A percentile compares a stretch with the other conserved stretches of the same genome.
Evolutionary conservation across 2,329 filamentous ascomycete genomes (phyloP).

Genomic region (Fusarium incarnatum): DNA sequence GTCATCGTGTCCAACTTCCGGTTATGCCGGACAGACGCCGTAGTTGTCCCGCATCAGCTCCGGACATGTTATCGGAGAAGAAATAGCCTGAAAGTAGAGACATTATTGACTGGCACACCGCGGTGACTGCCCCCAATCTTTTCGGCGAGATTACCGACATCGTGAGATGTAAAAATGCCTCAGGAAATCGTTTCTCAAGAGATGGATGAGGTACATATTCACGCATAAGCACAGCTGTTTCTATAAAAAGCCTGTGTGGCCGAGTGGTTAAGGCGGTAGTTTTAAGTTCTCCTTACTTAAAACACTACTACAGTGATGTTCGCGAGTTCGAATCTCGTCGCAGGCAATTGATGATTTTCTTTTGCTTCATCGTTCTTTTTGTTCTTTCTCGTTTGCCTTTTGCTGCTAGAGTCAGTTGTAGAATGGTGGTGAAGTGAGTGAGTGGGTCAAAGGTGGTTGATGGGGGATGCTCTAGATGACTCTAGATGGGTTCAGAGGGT

Average conservation of each 20-base stretch:
- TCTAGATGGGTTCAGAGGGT: too few relatives aligned
- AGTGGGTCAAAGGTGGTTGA: not conserved
- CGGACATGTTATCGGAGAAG: conserved; percentile 13
- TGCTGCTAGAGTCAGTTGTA: too few relatives aligned
- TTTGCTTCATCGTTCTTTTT: not conserved
- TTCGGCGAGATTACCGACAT: not conserved
- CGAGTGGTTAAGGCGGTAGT: conserved; percentile 32
- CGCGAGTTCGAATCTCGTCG: conserved; percentile 21
- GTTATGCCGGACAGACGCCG: conserved; percentile 27
- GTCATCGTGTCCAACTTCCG: conserved; percentile 25
- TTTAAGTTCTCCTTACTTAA: conserved; percentile 13
- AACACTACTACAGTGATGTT: conserved; percentile 21
- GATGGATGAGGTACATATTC: not conserved
- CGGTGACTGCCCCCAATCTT: not conserved
- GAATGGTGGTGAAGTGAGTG: not conserved
- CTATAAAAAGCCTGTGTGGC: conserved; percentile 1
- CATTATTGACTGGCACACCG: too few relatives aligned
- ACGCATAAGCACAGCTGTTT: not conserved
- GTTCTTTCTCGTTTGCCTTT: not conserved
- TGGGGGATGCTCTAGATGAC: too few relatives aligned
- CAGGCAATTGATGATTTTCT: not conserved
- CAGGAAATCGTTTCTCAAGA: not conserved
- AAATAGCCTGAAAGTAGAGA: not conserved
- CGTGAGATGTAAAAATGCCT: not conserved
- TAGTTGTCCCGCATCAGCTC: conserved; percentile 19